Base-by-base conservation (phyloP, 768 basidiomycete genomes). In the Mycena crocata region DNA sequence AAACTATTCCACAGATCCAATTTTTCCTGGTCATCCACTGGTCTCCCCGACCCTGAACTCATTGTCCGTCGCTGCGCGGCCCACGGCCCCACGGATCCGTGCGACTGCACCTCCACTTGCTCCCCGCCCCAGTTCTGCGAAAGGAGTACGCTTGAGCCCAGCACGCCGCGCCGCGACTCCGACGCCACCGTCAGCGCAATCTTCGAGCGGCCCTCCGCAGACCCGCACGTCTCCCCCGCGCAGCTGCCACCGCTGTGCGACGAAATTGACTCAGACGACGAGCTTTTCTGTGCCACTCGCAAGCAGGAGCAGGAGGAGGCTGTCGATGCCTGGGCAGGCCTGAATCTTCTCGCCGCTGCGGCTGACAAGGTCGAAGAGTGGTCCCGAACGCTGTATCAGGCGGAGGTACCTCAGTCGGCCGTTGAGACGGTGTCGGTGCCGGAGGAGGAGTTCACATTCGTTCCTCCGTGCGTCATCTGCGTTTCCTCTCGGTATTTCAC, bases 221-320 rank as follows among this genome's bases (percentile, higher is more conserved):
- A 56, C n/a, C 65, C 65, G 3, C n/a, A 56, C 3, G 17, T 61
- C 19, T 56, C 65, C 19, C 45, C 58, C 1, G 26, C 10, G 0
- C 65, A 66, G 23, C 65, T 66, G 0, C 65, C 65, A 5, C 28
- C 58, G 42, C 46, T 66, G 15, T 66, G 65, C 45, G 54, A 40
- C 19, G 46, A 55, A 2, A 35, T 13, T 3, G 65, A 66, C 54
- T 66, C 58, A 1, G 65, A 66, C 28, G 64, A 65, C 42, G 64
- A 56, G n/a, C 54, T 55, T 23, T 61, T 40, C 32, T 10, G 8
- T 19, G 40, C 48, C 40, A 44, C 40, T 17, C 23, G 15, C 23
- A 6, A 28, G 8, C 35, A 42, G 34, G 19, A 32, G 10, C 4
- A 6, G 26, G 42, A 30, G 21, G 24, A 44, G 5, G 49, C 21